Evolutionary conservation across 306 rosid genomes (phyloP), one percentile per base, ranked within the genome.

Genomic region (Cicer arietinum): DNA sequence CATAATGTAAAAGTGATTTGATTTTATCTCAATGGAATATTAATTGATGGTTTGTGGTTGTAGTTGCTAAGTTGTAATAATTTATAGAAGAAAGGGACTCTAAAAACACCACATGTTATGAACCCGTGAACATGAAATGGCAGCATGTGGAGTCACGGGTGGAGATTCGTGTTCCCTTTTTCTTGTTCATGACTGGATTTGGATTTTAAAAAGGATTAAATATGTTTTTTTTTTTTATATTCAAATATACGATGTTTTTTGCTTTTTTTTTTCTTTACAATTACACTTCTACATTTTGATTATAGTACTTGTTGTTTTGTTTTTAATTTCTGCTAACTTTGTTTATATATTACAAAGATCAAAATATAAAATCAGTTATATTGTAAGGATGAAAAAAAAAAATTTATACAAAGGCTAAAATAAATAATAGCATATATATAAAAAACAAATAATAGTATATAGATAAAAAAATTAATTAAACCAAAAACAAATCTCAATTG

Each of bases 41-140:
- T 60, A 8, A 42, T 35, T 18, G 1, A 5, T 17, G 12, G 37
- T n/a, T 71, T 41, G 12, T 12, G 17, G 8, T 50, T 50, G 56
- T 45, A 45, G 50, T 45, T 10, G 9, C 13, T 45, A 45, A 8
- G 50, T 9, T 45, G 50, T 9, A 25, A 25, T 25, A 25, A 25
- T 25, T 25, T 60, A 60, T 60, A 45, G 59, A 20, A 61, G 60
- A 58, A 57, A 40, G 8, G 46, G 51, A 9, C 8, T 57, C 22
- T 10, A 22, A 10, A 25, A 12, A 0, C 2, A 54, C 67, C 80
- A 69, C 78, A 14, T 42, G 43, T 56, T 71, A 22, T 71, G 30
- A 16, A 82, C 79, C 85, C 82, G 85, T 82, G 85, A 82, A 71
- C 40, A 46, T 45, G 8, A 47, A 65, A 14, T 71, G 82, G 74